Evolutionary conservation across 768 basidiomycete genomes (phyloP).

Genomic region (Suillus americanus): DNA sequence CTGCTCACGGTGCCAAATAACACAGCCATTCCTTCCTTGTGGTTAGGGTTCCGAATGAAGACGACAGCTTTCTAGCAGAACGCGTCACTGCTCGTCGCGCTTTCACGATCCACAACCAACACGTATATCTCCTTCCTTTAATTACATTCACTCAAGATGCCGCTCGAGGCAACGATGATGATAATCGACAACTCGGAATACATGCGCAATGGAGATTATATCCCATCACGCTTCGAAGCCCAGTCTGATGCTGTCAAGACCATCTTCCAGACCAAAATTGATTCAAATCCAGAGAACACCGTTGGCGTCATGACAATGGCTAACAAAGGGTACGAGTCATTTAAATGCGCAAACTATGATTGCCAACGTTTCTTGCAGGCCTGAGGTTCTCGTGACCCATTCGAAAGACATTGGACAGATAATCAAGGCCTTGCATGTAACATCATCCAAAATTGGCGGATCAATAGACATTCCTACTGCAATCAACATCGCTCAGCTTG

Average conservation of each 20-base stretch:
- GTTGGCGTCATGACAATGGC: constrained; percentile 99
- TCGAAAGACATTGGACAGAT: constrained; percentile 95
- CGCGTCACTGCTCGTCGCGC: constrained; percentile 6
- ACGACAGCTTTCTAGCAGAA: neutral
- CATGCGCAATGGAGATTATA: constrained; percentile 94
- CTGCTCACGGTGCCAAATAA: no score
- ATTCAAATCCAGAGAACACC: constrained; percentile 96
- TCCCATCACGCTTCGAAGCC: constrained; percentile 83
- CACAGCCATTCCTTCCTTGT: no score
- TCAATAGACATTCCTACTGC: constrained; percentile 85
- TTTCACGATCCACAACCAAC: neutral
- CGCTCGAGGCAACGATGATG: constrained; percentile 97
- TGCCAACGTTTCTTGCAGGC: constrained; percentile 44
- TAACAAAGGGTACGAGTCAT: constrained; percentile 71
- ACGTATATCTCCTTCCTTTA: constrained; percentile 29
- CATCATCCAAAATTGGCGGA: constrained; percentile 75
- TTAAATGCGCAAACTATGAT: constrained; percentile 2
- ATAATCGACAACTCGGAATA: constrained; percentile 97
- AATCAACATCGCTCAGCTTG: constrained; percentile 91
- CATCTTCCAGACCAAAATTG: constrained; percentile 90
- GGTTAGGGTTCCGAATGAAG: constrained; percentile 6
- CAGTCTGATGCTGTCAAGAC: constrained; percentile 90
- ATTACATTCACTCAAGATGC: constrained; percentile 56
- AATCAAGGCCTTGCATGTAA: constrained; percentile 71
- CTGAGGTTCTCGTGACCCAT: constrained; percentile 94